Base-by-base conservation (phyloP, 2,329 filamentous ascomycete species). In the Annulohypoxylon truncatum region DNA sequence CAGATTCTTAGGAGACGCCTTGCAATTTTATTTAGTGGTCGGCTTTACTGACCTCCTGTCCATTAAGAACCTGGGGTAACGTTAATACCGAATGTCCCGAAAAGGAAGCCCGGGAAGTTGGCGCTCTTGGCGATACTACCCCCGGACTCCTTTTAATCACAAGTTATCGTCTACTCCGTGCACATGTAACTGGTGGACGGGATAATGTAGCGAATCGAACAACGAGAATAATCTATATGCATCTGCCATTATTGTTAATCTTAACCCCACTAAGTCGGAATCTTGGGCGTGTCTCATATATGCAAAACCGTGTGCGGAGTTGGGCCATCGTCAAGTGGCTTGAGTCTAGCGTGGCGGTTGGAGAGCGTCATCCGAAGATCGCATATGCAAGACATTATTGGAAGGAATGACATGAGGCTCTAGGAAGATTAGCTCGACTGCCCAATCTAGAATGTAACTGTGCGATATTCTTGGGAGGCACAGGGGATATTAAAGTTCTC, bases 11-110 rank as follows among this genome's bases (percentile, higher is more conserved):
- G 42, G 53, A 38, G 47, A 42, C 40, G 48, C 40, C 51, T 20
- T 33, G 33, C 26, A 15, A 24, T 52, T 44, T 65, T 50, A 54
- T 29, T 48, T 20, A 29, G 26, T 35, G 15, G 24, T 40, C 48
- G 31, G 61, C 61, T 59, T 59, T 57, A 51, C 26, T 63, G 28
- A 24, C 38, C 20, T 38, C 57, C 35, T 48, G 18, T 20, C 38
- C 53, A 44, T 28, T 15, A 35, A 31, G 47, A 69, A 64, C 53
- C 63, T 63, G 66, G 68, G 68, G 68, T 69, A 71, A 71, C 68
- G 68, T 71, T 69, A 15, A 69, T 60, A 46, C 26, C 51, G 63
- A 71, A 54, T 69, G 66, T 42, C 68, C 58, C 1, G 4, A 70
- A 65, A 15, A 61, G 68, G 68, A 55, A 70, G 68, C 54, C 66